Base-by-base conservation (phyloP, 129 eudicot genomes). In the Daucus carota region DNA sequence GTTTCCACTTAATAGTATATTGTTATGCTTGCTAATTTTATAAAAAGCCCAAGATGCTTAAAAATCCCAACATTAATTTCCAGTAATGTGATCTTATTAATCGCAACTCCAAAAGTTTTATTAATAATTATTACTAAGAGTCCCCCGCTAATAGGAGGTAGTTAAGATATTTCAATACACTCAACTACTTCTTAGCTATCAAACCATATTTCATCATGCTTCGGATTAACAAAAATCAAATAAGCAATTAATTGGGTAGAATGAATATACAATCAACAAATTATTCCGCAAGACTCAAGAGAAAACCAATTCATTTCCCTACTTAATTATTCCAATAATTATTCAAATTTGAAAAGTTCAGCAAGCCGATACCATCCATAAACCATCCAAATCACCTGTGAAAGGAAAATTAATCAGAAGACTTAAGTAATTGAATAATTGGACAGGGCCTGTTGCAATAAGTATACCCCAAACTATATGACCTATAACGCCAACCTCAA, bases 281-380 rank as follows among this genome's bases (percentile, higher is more conserved):
- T 63, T 44, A 9, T 14, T n/a, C 0, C 2, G 46, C 65, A 22
- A 81, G 48, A 62, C 67, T 75, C 46, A 50, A 14, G 41, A 15
- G 13, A 10, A 26, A 73, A 75, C 17, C n/a, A 42, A 7, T 17
- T 67, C 24, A 67, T 31, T 31, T 15, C 17, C 15, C 28, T 4
- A 29, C 3, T 67, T 17, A 1, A n/a, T n/a, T n/a, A n/a, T n/a
- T n/a, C 0, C 1, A 5, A 33, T 2, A 66, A 18, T 0, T 7
- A 28, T 31, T 4, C 31, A 13, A 4, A 2, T 54, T n/a, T 26
- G 12, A 24, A 32, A 12, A 43, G 72, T 50, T 10, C 0, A 26
- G 44, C 6, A 40, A 75, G 62, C 66, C 4, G 45, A 67, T 87
- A 90, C 98, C 98, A 79, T 93, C 98, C 98, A 93, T 90, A 86